Evolutionary conservation across 352 stramenopile species (phyloP), one percentile per base, ranked within the genome.

Genomic region (Globisporangium apiculatum): DNA sequence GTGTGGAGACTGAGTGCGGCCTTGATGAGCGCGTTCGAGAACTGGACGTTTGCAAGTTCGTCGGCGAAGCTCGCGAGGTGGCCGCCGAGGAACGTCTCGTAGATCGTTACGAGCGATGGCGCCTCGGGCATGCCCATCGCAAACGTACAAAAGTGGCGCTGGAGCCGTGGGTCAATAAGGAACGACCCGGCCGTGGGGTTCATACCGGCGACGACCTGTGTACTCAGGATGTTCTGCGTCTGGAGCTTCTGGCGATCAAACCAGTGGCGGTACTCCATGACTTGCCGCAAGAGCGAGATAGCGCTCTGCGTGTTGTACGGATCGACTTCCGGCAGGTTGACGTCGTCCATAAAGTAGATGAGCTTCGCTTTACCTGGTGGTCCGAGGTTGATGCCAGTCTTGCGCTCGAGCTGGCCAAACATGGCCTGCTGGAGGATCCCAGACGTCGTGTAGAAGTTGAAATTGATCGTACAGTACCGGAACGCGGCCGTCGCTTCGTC

Each of bases 361-460:
- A 98, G 76, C 56, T 83, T 78, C n/a, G 83, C 79, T 42, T 97
- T 95, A 41, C 95, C 96, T 6, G 96, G 92, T 1, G 96, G 96
- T 1, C 94, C 96, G 51, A 97, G 89, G 67, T 98, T 98, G 37
- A 73, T 79, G 45, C 91, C 95, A 2, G 89, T 98, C 64, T 98
- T 98, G 49, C 98, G 97, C 60, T 98, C 96, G 24, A 99, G 67
- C 47, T 96, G 87, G 0, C 87, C 72, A 41, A 90, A 89, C 90
- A 99, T 97, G 0, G 88, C 96, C 51, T 94, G 73, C 58, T 97
- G 89, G 41, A 99, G 73, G 18, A 97, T 95, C 3, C 78, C 75
- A 42, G 91, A 96, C 5, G 93, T 98, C 7, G 92, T 98, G 79
- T 98, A 98, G 60, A 98, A 99, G 74, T 98, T 98, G 57, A 98